A percentile compares a stretch with the other conserved stretches of the same genome.
Conservation (phyloP, 73 alveolate species). For the Blepharisma stoltei region DNA sequence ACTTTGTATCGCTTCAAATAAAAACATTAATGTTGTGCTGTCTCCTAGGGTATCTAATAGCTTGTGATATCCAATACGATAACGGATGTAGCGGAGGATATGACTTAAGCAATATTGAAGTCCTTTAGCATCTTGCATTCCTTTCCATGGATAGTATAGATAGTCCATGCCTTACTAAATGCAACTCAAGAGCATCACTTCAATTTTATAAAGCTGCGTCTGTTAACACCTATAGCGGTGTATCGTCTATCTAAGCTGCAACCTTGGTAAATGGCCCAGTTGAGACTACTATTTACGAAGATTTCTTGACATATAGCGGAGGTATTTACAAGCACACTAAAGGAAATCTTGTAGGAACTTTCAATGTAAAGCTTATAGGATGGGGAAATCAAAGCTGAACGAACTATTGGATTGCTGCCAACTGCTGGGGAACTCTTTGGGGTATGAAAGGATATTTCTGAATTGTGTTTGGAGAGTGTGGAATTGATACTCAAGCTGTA, state of each 20-base stretch:
- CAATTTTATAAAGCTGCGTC: neutral
- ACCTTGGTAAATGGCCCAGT: neutral
- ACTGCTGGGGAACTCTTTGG: slow-evolving; percentile 82
- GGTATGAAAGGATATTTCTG: slow-evolving; percentile 65
- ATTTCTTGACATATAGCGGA: slow-evolving; percentile 69
- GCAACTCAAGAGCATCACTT: neutral
- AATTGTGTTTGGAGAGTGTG: slow-evolving; percentile 18
- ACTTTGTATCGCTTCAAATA: slow-evolving; percentile 69
- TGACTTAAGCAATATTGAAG: slow-evolving; percentile 2
- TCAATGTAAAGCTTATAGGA: slow-evolving; percentile 75
- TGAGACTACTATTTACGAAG: slow-evolving; percentile 65
- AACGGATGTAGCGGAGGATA: slow-evolving; percentile 79
- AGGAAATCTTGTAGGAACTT: slow-evolving; percentile 72
- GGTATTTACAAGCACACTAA: slow-evolving; percentile 75
- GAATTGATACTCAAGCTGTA: neutral
- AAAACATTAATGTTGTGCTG: slow-evolving; percentile 43
- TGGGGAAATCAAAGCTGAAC: slow-evolving; percentile 72
- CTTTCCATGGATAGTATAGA: neutral
- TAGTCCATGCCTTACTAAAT: slow-evolving; percentile 16
- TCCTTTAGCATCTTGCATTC: no score
- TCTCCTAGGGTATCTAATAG: slow-evolving; percentile 45
- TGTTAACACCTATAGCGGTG: neutral
- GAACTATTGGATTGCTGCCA: slow-evolving; percentile 84
- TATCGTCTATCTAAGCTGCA: neutral
- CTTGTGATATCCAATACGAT: slow-evolving; percentile 60